Evolutionary conservation across 148 eudicot genomes (phyloP).

Genomic region (Fagopyrum esculentum): DNA sequence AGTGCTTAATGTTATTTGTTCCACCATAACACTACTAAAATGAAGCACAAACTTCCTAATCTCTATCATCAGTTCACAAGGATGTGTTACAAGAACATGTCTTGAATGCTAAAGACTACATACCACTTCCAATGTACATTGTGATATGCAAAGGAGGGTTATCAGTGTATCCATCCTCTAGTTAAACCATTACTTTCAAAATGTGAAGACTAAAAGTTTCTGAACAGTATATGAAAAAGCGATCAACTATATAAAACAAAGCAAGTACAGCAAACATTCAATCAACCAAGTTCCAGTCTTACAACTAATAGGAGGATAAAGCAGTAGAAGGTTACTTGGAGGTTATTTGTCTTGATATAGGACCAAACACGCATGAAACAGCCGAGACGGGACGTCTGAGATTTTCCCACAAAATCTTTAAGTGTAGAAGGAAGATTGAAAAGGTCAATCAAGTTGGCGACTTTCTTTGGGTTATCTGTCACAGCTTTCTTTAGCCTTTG

Average conservation of each 20-base stretch:
- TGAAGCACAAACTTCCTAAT: no score
- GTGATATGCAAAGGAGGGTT: background rate
- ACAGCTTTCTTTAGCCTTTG: slow-evolving; percentile 58
- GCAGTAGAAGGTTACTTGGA: slow-evolving; percentile 48
- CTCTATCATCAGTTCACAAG: background rate
- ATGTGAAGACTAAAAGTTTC: background rate
- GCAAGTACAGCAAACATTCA: background rate
- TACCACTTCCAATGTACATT: background rate
- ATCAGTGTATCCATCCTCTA: background rate
- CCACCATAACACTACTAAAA: no score
- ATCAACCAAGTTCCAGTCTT: background rate
- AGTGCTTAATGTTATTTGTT: no score
- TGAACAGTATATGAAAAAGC: background rate
- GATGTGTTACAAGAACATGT: background rate
- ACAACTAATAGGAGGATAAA: background rate
- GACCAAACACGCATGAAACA: slow-evolving; percentile 88
- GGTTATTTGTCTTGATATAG: slow-evolving; percentile 75
- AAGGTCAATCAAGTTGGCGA: slow-evolving; percentile 73
- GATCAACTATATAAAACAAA: background rate
- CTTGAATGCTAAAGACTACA: background rate
- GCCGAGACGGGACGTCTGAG: slow-evolving; percentile 71
- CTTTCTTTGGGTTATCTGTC: slow-evolving; percentile 73
- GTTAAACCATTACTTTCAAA: background rate
- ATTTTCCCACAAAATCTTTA: slow-evolving; percentile 75
- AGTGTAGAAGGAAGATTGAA: slow-evolving; percentile 78